These are phyloP conservation scores for Phialophora tarda DNA, from an alignment of 2,329 filamentous ascomycete species.

Conservation along the genomic window DNA sequence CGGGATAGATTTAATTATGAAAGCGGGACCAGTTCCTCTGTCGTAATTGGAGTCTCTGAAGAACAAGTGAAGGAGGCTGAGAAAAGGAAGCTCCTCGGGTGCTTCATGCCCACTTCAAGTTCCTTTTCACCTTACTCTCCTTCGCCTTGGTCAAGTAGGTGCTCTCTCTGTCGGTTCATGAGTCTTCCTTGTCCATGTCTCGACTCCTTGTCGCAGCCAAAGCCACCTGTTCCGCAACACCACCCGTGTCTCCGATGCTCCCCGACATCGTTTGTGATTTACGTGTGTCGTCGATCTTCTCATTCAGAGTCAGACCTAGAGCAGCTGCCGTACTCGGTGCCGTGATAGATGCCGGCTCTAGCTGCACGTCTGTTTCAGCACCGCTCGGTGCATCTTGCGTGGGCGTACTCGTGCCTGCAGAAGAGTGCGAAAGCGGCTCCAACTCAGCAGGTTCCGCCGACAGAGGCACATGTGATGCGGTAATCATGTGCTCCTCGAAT, in stretches of 20 bases:
- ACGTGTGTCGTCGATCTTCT: constrained; percentile 16
- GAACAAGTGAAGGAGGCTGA: neutral
- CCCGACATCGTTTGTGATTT: constrained; percentile 6
- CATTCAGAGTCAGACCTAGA: constrained; percentile 22
- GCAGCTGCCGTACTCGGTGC: constrained; percentile 13
- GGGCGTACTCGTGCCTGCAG: constrained; percentile 14
- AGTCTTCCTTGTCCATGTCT: constrained; percentile 1
- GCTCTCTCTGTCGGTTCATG: neutral
- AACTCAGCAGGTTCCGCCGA: constrained; percentile 31
- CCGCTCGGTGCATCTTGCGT: neutral
- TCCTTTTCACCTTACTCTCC: neutral
- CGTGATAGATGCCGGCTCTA: constrained; percentile 20
- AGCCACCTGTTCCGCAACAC: constrained; percentile 27
- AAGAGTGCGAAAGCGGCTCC: constrained; percentile 27
- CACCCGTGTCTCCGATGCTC: constrained; percentile 2
- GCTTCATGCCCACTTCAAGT: too few species aligned
- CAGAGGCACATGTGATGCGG: constrained; percentile 17
- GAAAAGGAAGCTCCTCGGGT: neutral
- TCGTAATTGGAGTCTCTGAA: neutral
- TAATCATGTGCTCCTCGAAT: constrained; percentile 9
- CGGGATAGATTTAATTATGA: neutral
- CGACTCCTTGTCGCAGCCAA: constrained; percentile 27
- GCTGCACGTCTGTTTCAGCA: neutral
- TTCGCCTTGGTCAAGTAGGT: neutral
- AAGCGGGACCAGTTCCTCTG: neutral